Evolutionary conservation across 2,329 filamentous ascomycete genomes (phyloP).

Genomic region (Aspergillus intermedius): DNA sequence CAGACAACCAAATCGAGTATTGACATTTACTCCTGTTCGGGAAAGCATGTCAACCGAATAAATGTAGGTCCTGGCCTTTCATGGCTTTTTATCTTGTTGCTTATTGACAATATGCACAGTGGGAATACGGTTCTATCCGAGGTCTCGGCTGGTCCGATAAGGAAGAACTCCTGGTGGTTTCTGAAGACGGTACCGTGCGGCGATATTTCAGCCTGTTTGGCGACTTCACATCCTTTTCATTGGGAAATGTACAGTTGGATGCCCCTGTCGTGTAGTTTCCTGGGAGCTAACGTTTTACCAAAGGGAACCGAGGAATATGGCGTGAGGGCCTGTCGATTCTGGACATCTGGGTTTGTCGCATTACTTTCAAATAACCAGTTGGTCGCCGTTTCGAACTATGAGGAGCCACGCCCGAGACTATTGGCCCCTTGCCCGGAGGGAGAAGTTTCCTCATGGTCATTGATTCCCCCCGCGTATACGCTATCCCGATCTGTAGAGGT

Average conservation of each 20-base stretch:
- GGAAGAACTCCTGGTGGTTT: slow-evolving; percentile 82
- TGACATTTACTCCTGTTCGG: slow-evolving; percentile 89
- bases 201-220: slow-evolving; percentile 89
- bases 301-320: slow-evolving; percentile 78
- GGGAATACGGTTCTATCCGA: slow-evolving; percentile 83
- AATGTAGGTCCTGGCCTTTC: slow-evolving; percentile 35
- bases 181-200: slow-evolving; percentile 80
- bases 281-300: slow-evolving; percentile 7
- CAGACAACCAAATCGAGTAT: slow-evolving; percentile 73
- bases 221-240: slow-evolving; percentile 88
- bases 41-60: slow-evolving; percentile 77
- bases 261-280: background rate
- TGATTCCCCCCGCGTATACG: slow-evolving; percentile 81
- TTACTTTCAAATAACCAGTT: slow-evolving; percentile 82
- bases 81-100: background rate
- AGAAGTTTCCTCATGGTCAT: slow-evolving; percentile 76
- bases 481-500: slow-evolving; percentile 91
- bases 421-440: slow-evolving; percentile 72
- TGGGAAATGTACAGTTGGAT: slow-evolving; percentile 60
- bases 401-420: slow-evolving; percentile 79
- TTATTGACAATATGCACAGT: slow-evolving; percentile 39
- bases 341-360: slow-evolving; percentile 85
- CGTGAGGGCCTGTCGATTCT: slow-evolving; percentile 86
- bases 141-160: slow-evolving; percentile 95
- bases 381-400: slow-evolving; percentile 79